Conservation (phyloP, 202 grass and related monocot species). For the Brachypodium distachyon region DNA sequence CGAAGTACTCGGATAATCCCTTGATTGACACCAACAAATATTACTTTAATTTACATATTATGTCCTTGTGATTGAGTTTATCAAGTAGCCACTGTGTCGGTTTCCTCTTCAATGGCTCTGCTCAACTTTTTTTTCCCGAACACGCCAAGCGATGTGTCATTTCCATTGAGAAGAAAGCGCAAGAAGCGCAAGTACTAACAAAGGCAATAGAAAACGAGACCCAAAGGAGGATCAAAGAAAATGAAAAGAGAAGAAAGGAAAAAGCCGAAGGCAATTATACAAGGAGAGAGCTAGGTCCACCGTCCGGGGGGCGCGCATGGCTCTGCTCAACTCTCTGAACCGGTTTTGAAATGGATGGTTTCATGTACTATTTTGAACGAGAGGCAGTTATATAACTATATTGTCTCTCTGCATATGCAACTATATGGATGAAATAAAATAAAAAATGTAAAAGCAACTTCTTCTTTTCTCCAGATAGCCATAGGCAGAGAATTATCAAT, state of each 20-base stretch:
- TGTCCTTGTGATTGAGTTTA: background rate
- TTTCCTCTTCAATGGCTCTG: slow-evolving; percentile 11
- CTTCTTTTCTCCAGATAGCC: slow-evolving; percentile 47
- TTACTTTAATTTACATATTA: background rate
- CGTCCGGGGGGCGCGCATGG: too few species aligned
- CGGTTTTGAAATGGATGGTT: background rate
- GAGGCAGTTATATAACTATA: background rate
- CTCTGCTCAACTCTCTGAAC: background rate
- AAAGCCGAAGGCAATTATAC: too few species aligned
- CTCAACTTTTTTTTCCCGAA: too few species aligned
- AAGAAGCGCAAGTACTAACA: too few species aligned
- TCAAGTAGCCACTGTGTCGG: background rate
- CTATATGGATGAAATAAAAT: background rate
- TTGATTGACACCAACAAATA: background rate
- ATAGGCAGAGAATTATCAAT: slow-evolving; percentile 80
- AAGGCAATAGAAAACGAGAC: too few species aligned
- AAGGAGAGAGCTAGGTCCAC: too few species aligned
- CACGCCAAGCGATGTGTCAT: too few species aligned
- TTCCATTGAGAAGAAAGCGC: too few species aligned
- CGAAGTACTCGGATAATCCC: background rate
- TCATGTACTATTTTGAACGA: background rate
- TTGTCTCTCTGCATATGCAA: background rate
- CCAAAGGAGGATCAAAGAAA: too few species aligned
- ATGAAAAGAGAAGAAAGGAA: too few species aligned
- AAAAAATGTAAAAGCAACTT: background rate